phyloP scores from a whole-genome alignment of 2,329 filamentous ascomycete genomes.

The Stromatinia cepivora region DNA sequence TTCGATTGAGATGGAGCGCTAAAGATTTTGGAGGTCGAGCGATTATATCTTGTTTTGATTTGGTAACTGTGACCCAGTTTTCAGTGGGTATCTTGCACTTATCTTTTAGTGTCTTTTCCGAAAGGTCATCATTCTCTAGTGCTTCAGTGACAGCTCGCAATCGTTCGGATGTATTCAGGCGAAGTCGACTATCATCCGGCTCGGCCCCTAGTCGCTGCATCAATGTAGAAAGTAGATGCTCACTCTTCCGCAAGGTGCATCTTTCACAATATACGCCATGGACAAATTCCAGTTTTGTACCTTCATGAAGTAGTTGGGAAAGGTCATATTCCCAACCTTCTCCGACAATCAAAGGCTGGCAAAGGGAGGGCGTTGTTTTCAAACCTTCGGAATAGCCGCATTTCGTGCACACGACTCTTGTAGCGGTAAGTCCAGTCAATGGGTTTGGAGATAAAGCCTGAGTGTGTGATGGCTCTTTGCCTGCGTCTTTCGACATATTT shows the following conservation, averaged over 20 bases:
- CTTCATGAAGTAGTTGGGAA: slow-evolving; percentile 78
- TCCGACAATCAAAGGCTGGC: slow-evolving; percentile 81
- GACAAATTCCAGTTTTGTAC: slow-evolving; percentile 81
- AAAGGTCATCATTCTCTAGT: slow-evolving; percentile 77
- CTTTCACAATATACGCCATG: slow-evolving; percentile 88
- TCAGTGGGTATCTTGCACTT: slow-evolving; percentile 67
- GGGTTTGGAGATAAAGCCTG: slow-evolving; percentile 62
- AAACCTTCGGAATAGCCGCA: slow-evolving; percentile 88
- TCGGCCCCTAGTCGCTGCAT: slow-evolving; percentile 45
- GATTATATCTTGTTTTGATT: slow-evolving; percentile 86
- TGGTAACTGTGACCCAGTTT: slow-evolving; percentile 73
- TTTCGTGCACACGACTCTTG: slow-evolving; percentile 80
- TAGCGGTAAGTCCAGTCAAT: slow-evolving; percentile 82
- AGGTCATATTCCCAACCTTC: slow-evolving; percentile 65
- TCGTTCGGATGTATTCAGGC: slow-evolving; percentile 49
- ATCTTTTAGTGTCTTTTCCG: slow-evolving; percentile 63
- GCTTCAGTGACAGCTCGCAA: slow-evolving; percentile 68
- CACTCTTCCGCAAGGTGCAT: slow-evolving; percentile 72
- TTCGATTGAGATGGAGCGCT: slow-evolving; percentile 86
- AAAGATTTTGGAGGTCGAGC: slow-evolving; percentile 79
- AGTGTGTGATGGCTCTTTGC: slow-evolving; percentile 15
- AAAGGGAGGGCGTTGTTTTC: slow-evolving; percentile 91
- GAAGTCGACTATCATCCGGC: slow-evolving; percentile 26
- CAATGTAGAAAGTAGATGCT: slow-evolving; percentile 51
- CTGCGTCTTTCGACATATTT: slow-evolving; percentile 19